These are phyloP conservation scores for Penicillium sp. DNA, from an alignment of 2,329 filamentous ascomycete genomes.

Conservation along the genomic window DNA sequence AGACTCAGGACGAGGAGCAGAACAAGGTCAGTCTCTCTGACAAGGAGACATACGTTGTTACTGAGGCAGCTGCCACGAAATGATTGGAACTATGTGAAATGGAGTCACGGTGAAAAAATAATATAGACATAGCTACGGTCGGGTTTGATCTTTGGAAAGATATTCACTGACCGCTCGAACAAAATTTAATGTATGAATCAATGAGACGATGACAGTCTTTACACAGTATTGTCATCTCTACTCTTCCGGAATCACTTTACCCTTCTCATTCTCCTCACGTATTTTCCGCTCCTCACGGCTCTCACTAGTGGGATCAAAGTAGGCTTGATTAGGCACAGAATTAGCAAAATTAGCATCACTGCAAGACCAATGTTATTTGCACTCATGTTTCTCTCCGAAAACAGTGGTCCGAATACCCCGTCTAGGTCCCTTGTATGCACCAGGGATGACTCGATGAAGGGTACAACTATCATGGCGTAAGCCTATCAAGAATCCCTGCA, in stretches of 20 bases:
- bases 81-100: neutral
- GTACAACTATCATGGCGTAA: constrained; percentile 3
- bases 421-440: constrained; percentile 6
- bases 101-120: neutral
- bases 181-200: neutral
- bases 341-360: neutral
- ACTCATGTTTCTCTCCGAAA: constrained; percentile 12
- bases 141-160: neutral
- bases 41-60: neutral
- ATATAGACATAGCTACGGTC: neutral
- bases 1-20: constrained; percentile 17
- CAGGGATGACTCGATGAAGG: constrained; percentile 12
- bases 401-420: constrained; percentile 12
- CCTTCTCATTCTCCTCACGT: neutral
- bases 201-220: neutral
- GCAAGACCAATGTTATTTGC: fast-evolving
- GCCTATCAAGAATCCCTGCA: neutral
- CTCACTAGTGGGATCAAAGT: constrained; percentile 9
- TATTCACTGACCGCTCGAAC: neutral
- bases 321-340: neutral
- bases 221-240: neutral
- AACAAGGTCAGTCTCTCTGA: neutral
- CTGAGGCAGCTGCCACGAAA: neutral
- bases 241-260: neutral
- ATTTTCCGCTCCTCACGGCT: neutral